Evolutionary conservation across 768 basidiomycete species (phyloP).

Genomic region (Asterophora parasitica): DNA sequence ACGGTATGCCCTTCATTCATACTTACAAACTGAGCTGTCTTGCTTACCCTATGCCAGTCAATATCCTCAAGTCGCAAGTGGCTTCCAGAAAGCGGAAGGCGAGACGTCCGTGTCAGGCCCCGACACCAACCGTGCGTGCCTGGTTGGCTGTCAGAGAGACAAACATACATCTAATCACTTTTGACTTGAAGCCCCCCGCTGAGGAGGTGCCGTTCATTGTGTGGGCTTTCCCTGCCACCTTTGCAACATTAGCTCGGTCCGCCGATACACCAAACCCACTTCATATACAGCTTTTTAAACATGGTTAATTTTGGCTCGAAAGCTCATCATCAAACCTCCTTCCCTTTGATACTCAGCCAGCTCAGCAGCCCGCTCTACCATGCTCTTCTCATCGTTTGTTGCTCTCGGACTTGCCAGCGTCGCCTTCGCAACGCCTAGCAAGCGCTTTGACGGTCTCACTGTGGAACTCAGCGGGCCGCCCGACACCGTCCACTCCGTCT

Average conservation of each 20-base stretch:
- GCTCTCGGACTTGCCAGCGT: conserved; percentile 23
- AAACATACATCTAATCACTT: not conserved
- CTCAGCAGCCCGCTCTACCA: conserved; percentile 7
- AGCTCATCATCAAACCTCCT: too few species aligned
- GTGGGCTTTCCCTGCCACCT: not conserved
- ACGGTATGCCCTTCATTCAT: not conserved
- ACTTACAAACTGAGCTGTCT: not conserved
- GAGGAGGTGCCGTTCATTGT: not conserved
- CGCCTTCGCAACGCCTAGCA: conserved; percentile 28
- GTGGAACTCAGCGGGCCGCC: conserved; percentile 27
- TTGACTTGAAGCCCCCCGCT: not conserved
- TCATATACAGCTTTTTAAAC: not conserved
- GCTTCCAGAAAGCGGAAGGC: not conserved
- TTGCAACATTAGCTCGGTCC: not conserved
- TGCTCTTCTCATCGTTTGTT: conserved; percentile 26
- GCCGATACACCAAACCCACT: not conserved
- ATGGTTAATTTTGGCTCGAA: too few species aligned
- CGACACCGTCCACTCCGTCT: conserved; percentile 29
- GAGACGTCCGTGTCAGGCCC: not conserved
- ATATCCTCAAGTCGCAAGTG: not conserved
- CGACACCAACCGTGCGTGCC: too few species aligned
- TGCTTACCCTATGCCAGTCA: not conserved
- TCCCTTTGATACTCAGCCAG: too few species aligned
- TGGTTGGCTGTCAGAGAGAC: not conserved
- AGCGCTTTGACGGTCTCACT: conserved; percentile 26